These are phyloP conservation scores for Starmera dryadoides DNA, from an alignment of 805 yeast species.

Conservation along the genomic window DNA sequence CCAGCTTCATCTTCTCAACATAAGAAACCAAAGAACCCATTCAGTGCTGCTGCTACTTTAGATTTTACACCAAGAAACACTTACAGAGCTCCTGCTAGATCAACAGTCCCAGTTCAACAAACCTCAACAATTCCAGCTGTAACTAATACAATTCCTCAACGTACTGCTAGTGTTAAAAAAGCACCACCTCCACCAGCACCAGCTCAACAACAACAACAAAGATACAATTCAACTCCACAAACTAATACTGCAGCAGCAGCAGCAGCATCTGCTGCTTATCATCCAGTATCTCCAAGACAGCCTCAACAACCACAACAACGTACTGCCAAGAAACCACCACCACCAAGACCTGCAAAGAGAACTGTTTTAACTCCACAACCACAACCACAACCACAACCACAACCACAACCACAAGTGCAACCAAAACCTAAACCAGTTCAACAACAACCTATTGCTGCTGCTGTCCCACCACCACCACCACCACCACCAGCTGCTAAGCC, in stretches of 20 bases:
- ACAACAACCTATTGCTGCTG: conserved; percentile 41
- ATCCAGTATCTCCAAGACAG: conserved; percentile 8
- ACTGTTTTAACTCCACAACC: conserved; percentile 21
- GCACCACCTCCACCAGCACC: conserved; percentile 23
- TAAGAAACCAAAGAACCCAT: conserved; percentile 63
- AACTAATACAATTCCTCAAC: conserved; percentile 5
- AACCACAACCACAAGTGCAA: conserved; percentile 18
- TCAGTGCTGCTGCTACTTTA: conserved; percentile 13
- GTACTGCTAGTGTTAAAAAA: conserved; percentile 15
- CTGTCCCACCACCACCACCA: conserved; percentile 75
- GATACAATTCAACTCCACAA: conserved; percentile 8
- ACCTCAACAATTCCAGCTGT: neutral
- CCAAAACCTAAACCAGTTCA: conserved; percentile 65
- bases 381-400: conserved; percentile 20
- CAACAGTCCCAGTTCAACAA: conserved; percentile 1
- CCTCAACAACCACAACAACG: conserved; percentile 11
- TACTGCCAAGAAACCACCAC: conserved; percentile 15
- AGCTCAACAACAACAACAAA: conserved; percentile 12
- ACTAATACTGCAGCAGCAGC: conserved; percentile 29
- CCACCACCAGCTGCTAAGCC: conserved; percentile 57
- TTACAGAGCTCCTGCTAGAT: conserved; percentile 4
- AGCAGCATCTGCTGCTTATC: conserved; percentile 30
- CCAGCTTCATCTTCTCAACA: conserved; percentile 68
- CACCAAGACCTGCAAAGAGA: conserved; percentile 15
- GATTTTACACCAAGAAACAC: conserved; percentile 23